These are phyloP conservation scores for Acaromyces ingoldii DNA, from an alignment of 1,284 basidiomycete species.

Conservation along the genomic window DNA sequence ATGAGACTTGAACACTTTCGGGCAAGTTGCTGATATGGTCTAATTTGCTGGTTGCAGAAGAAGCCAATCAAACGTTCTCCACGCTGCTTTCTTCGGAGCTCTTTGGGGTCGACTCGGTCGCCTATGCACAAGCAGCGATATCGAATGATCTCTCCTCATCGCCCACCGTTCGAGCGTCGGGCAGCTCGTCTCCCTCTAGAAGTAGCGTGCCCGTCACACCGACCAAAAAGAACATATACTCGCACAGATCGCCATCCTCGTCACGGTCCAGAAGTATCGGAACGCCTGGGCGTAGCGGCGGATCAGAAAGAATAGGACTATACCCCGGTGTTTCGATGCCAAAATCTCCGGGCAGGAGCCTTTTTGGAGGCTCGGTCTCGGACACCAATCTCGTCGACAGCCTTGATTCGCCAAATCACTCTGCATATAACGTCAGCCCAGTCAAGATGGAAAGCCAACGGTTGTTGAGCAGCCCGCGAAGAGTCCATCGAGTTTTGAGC, in stretches of 20 bases:
- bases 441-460: slow-evolving; percentile 76
- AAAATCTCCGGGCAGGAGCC: slow-evolving; percentile 3
- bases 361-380: slow-evolving; percentile 24
- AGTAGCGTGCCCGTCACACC: slow-evolving; percentile 28
- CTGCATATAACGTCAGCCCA: slow-evolving; percentile 83
- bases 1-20: not conserved
- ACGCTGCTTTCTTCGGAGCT: slow-evolving; percentile 57
- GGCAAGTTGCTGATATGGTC: not conserved
- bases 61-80: slow-evolving; percentile 57
- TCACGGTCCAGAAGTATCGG: slow-evolving; percentile 14
- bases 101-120: slow-evolving; percentile 49
- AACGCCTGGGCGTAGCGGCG: slow-evolving; percentile 20
- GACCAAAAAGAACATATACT: slow-evolving; percentile 55
- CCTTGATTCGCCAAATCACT: slow-evolving; percentile 62
- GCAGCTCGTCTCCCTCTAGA: not conserved
- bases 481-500: slow-evolving; percentile 74
- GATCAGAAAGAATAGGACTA: not conserved
- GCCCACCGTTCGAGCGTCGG: not conserved
- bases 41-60: slow-evolving; percentile 49
- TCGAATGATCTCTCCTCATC: not conserved
- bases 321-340: not conserved
- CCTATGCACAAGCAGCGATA: slow-evolving; percentile 5
- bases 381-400: slow-evolving; percentile 12
- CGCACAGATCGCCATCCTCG: slow-evolving; percentile 41
- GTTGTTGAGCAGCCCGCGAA: slow-evolving; percentile 78